Percentiles rank a stretch among this genome's conserved stretches.
phyloP scores from a whole-genome alignment of 2,329 filamentous ascomycete species.

The Fusarium sp. region DNA sequence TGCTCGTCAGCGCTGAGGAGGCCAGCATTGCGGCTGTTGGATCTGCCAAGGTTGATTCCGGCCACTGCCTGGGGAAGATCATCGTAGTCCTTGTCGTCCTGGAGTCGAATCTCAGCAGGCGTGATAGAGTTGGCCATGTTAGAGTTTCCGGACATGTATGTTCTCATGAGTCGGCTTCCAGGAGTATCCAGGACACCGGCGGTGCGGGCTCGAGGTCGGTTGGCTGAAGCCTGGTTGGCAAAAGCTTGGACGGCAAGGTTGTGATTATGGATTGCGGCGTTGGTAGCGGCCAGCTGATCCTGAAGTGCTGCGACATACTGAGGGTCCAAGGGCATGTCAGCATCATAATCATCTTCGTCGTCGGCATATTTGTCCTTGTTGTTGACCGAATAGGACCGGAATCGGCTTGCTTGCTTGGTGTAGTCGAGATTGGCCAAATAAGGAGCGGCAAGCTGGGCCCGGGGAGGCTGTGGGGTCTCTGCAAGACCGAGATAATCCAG shows the following conservation, averaged over 20 bases:
- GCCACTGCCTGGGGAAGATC: constrained; percentile 85
- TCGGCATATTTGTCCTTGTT: constrained; percentile 97
- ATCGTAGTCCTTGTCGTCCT: constrained; percentile 82
- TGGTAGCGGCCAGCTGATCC: constrained; percentile 71
- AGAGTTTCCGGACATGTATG: constrained; percentile 78
- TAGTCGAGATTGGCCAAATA: constrained; percentile 81
- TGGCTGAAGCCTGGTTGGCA: constrained; percentile 83
- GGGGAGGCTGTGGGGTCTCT: constrained; percentile 86
- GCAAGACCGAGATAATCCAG: constrained; percentile 95
- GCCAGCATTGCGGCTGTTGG: constrained; percentile 73
- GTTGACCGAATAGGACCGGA: constrained; percentile 98
- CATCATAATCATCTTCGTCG: constrained; percentile 80
- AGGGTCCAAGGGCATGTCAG: constrained; percentile 62
- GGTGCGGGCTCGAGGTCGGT: constrained; percentile 87
- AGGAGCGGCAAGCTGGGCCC: constrained; percentile 78
- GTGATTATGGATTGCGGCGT: constrained; percentile 84
- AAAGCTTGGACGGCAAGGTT: constrained; percentile 95
- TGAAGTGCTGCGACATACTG: constrained; percentile 71
- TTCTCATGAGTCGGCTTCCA: constrained; percentile 71
- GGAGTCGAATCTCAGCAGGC: constrained; percentile 77
- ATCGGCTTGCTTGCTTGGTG: constrained; percentile 83
- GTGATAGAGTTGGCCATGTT: constrained; percentile 79
- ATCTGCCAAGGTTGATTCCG: constrained; percentile 76
- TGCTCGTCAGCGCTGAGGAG: constrained; percentile 80
- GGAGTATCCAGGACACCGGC: constrained; percentile 90